A percentile compares a stretch with the other conserved stretches of the same genome.
phyloP scores from a whole-genome alignment of 1,139 yeast species.

The Spathaspora jeffriesii region DNA sequence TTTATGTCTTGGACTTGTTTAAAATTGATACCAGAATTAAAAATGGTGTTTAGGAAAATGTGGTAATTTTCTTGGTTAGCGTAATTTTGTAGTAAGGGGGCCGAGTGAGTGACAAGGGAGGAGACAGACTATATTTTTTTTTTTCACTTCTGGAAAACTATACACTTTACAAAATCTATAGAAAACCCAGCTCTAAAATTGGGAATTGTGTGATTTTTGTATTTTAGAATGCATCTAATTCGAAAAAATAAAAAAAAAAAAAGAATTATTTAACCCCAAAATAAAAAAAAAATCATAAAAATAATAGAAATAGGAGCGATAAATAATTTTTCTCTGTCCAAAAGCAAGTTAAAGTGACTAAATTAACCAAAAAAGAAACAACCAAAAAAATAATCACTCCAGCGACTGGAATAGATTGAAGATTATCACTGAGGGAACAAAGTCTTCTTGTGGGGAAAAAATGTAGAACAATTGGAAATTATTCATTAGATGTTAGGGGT shows the following conservation, averaged over 20 bases:
- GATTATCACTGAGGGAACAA: neutral
- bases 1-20: neutral
- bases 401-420: neutral
- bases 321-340: neutral
- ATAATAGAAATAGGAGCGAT: neutral
- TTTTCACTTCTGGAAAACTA: neutral
- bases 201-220: neutral
- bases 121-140: neutral
- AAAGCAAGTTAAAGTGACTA: conserved; percentile 2
- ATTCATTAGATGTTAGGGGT: neutral
- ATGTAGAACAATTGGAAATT: neutral
- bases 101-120: neutral
- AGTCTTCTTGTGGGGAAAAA: neutral
- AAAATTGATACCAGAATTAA: neutral
- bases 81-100: conserved; percentile 4
- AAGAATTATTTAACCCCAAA: neutral
- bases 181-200: neutral
- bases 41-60: conserved; percentile 1
- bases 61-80: conserved; percentile 2
- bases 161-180: neutral
- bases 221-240: neutral
- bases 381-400: neutral
- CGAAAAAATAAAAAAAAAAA: neutral
- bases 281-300: too few relatives aligned
- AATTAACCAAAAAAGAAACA: neutral